These are phyloP conservation scores for Camelina laxa DNA, from an alignment of 345 rosid species.

Conservation along the genomic window DNA sequence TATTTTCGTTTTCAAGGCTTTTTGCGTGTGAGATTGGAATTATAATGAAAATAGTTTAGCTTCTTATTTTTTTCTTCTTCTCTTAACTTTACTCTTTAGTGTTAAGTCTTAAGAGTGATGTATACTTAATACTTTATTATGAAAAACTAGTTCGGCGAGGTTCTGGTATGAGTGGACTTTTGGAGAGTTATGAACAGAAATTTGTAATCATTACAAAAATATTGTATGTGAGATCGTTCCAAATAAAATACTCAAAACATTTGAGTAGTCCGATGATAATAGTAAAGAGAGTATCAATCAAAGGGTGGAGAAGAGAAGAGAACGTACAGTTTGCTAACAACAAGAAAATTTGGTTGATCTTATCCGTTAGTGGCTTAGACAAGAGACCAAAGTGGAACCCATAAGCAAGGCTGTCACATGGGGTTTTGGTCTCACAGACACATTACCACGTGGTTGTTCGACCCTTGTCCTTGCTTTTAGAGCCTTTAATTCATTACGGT, in stretches of 20 bases:
- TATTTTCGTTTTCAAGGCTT: neutral
- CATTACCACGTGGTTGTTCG: conserved; percentile 40
- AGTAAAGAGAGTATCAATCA: too few relatives aligned
- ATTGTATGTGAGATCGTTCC: neutral
- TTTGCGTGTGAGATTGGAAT: conserved; percentile 3
- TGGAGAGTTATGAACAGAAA: neutral
- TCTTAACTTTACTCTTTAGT: neutral
- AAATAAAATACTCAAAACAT: neutral
- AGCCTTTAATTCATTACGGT: too few relatives aligned
- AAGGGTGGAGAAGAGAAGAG: too few relatives aligned
- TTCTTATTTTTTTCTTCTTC: neutral
- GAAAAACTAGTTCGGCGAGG: neutral
- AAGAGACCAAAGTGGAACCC: conserved; percentile 30
- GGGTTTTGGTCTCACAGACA: conserved; percentile 16
- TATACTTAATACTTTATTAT: too few relatives aligned
- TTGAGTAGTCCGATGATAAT: neutral
- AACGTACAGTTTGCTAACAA: too few relatives aligned
- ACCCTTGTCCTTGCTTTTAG: too few relatives aligned
- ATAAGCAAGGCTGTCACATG: conserved; percentile 34
- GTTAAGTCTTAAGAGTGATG: neutral
- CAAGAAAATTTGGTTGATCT: conserved; percentile 25
- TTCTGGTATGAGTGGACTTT: neutral
- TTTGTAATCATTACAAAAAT: neutral
- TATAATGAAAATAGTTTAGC: neutral
- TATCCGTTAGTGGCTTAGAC: conserved; percentile 39